These are phyloP conservation scores for Dryas integrifolia DNA, from an alignment of 331 rosid species.

Conservation along the genomic window DNA sequence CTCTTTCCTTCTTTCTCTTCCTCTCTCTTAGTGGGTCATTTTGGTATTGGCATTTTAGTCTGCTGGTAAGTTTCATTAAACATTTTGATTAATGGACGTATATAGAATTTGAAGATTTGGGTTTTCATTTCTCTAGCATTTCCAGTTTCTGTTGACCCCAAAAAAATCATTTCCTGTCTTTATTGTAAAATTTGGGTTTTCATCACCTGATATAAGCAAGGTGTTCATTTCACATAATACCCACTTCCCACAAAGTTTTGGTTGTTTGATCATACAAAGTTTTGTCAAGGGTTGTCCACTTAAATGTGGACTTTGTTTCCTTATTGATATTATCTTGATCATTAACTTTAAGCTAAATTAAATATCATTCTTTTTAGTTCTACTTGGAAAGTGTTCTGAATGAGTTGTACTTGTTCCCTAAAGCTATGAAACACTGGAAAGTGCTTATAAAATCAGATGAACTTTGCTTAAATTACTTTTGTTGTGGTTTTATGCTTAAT, in stretches of 20 bases:
- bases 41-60: conserved; percentile 9
- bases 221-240: neutral
- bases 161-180: neutral
- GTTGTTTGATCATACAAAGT: neutral
- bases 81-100: neutral
- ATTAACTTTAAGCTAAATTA: neutral
- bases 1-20: conserved; percentile 16
- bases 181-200: neutral
- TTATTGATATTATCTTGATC: neutral
- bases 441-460: conserved; percentile 31
- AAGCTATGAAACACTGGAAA: conserved; percentile 36
- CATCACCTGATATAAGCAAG: neutral
- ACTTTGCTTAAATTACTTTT: conserved; percentile 30
- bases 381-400: conserved; percentile 9
- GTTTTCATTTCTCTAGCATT: no score
- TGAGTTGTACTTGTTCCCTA: conserved; percentile 36
- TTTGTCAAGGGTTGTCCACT: no score
- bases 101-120: no score
- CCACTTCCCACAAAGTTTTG: neutral
- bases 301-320: no score
- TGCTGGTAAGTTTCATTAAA: conserved; percentile 23
- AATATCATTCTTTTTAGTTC: conserved; percentile 6
- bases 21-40: conserved; percentile 13
- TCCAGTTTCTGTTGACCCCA: no score
- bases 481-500: conserved; percentile 21